These are phyloP conservation scores for Lichtheimia hyalospora DNA, from an alignment of 371 early-diverging fungal species.

Conservation along the genomic window DNA sequence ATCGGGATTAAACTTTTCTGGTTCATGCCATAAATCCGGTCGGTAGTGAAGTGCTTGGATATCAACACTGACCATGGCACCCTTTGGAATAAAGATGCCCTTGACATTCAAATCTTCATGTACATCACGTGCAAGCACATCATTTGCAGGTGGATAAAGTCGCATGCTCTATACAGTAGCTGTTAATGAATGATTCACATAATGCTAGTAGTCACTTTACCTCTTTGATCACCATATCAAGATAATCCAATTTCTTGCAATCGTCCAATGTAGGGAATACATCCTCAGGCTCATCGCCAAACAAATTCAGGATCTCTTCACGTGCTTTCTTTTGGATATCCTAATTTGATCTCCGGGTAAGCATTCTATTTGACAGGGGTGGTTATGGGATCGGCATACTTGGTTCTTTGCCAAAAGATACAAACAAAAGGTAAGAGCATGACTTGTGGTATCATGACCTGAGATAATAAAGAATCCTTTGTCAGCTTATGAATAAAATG, in stretches of 20 bases:
- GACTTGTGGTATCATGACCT: slow-evolving; percentile 20
- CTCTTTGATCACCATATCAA: slow-evolving; percentile 25
- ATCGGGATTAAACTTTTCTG: slow-evolving; percentile 24
- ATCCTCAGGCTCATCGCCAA: slow-evolving; percentile 22
- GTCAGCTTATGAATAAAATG: background rate
- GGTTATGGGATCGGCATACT: slow-evolving; percentile 1
- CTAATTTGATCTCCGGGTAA: background rate
- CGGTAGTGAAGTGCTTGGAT: slow-evolving; percentile 14
- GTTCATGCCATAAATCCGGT: slow-evolving; percentile 24
- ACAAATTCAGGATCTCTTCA: slow-evolving; percentile 10
- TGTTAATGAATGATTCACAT: background rate
- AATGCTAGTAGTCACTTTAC: background rate
- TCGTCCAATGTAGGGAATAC: slow-evolving; percentile 23
- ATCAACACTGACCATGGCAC: slow-evolving; percentile 13
- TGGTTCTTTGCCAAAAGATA: slow-evolving; percentile 20
- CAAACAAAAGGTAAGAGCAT: slow-evolving; percentile 14
- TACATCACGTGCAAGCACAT: slow-evolving; percentile 5
- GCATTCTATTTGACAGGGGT: background rate
- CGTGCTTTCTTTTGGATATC: slow-evolving; percentile 24
- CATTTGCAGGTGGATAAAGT: slow-evolving; percentile 5
- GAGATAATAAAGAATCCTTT: slow-evolving; percentile 24
- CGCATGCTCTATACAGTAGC: slow-evolving; percentile 31
- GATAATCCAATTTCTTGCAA: slow-evolving; percentile 16
- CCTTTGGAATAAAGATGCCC: slow-evolving; percentile 19
- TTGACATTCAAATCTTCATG: slow-evolving; percentile 14